Percentiles rank a stretch among this genome's conserved stretches.
Conservation (phyloP, 176 grass and related monocot species). For the Miscanthus lutarioriparius region DNA sequence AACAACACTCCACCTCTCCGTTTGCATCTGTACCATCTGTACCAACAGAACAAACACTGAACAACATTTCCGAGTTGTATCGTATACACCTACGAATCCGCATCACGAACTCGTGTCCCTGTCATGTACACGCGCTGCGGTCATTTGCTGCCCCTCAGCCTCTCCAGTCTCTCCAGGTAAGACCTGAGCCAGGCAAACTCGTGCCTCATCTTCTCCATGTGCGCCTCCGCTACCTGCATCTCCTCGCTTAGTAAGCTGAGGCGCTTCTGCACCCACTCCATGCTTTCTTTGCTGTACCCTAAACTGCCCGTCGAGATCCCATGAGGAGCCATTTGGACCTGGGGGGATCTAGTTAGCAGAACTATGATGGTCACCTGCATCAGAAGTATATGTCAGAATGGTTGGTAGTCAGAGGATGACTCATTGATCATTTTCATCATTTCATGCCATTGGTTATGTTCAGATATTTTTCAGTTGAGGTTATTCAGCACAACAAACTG, state of each 20-base stretch:
- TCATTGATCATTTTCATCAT: neutral
- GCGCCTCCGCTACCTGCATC: constrained; percentile 60
- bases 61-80: neutral
- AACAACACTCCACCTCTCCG: neutral
- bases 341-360: constrained; percentile 70
- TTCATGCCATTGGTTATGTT: neutral
- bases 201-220: constrained; percentile 68
- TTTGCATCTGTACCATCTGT: constrained; percentile 37
- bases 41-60: neutral
- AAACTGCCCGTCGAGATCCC: constrained; percentile 35
- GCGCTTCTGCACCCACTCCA: constrained; percentile 65
- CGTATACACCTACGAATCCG: neutral
- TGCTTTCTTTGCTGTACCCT: constrained; percentile 41
- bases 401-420: neutral
- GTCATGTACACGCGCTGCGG: neutral
- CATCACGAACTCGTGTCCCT: neutral
- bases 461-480: neutral
- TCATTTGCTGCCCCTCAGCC: constrained; percentile 47
- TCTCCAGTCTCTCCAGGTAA: constrained; percentile 63
- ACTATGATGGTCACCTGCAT: constrained; percentile 78
- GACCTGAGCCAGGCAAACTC: constrained; percentile 79
- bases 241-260: constrained; percentile 76
- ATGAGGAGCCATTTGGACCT: constrained; percentile 59
- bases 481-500: neutral
- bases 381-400: constrained; percentile 14